Evolutionary conservation across 2,329 filamentous ascomycete species (phyloP).

Genomic region (Byssothecium circinans): DNA sequence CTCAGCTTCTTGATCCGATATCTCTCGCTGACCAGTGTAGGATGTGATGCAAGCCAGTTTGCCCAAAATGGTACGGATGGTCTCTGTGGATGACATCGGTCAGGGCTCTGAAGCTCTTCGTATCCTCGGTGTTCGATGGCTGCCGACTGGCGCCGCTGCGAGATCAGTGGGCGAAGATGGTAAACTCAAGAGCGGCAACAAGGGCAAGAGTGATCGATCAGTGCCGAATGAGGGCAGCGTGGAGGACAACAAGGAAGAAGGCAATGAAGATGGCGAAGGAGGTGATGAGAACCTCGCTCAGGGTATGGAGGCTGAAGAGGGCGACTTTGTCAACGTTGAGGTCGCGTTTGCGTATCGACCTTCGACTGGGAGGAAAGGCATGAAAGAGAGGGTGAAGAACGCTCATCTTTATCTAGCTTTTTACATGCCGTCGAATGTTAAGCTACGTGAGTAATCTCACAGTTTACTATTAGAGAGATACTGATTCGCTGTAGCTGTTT

Average conservation of each 20-base stretch:
- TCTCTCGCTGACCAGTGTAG: conserved; percentile 23
- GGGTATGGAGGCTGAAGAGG: conserved; percentile 75
- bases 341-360: conserved; percentile 73
- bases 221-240: conserved; percentile 50
- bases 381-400: conserved; percentile 67
- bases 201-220: conserved; percentile 54
- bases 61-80: conserved; percentile 70
- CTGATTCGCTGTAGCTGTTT: conserved; percentile 56
- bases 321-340: conserved; percentile 77
- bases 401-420: conserved; percentile 74
- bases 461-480: neutral
- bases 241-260: conserved; percentile 39
- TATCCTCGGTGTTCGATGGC: conserved; percentile 71
- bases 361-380: conserved; percentile 60
- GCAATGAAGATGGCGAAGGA: conserved; percentile 31
- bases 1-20: neutral
- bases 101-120: conserved; percentile 72
- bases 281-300: conserved; percentile 48
- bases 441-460: conserved; percentile 47
- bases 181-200: conserved; percentile 53
- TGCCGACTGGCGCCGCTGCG: conserved; percentile 70
- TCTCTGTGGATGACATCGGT: conserved; percentile 73
- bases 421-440: conserved; percentile 62
- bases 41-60: conserved; percentile 80
- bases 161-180: conserved; percentile 63